phyloP scores from a whole-genome alignment of 2,329 filamentous ascomycete species.

The Diaporthe eres region DNA sequence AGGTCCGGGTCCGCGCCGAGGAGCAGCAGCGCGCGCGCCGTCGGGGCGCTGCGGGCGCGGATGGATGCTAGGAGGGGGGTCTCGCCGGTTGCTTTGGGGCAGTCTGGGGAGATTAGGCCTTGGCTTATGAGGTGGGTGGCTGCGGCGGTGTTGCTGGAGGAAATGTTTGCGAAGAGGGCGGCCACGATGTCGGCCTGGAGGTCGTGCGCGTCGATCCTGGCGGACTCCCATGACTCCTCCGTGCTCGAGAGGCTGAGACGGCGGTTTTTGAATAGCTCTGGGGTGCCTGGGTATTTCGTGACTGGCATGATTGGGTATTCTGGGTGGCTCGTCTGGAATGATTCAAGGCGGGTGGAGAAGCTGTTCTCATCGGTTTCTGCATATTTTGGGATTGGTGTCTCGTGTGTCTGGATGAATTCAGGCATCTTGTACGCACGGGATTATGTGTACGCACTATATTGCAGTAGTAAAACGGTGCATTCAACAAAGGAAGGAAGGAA shows the following conservation, averaged over 20 bases:
- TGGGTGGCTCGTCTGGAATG: not conserved
- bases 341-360: not conserved
- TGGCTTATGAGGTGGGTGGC: conserved; percentile 46
- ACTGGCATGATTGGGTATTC: not conserved
- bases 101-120: conserved; percentile 57
- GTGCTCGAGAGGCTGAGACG: not conserved
- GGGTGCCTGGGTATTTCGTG: not conserved
- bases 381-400: not conserved
- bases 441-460: not conserved
- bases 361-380: not conserved
- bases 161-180: not conserved
- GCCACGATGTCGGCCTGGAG: not conserved
- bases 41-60: conserved; percentile 47
- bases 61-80: conserved; percentile 57
- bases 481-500: too few relatives aligned
- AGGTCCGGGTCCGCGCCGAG: conserved; percentile 54
- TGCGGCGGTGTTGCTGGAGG: not conserved
- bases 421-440: not conserved
- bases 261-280: too few relatives aligned
- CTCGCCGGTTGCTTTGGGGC: conserved; percentile 46
- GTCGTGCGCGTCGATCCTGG: not conserved
- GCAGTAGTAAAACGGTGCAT: not conserved
- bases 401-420: not conserved
- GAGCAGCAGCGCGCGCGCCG: conserved; percentile 52
- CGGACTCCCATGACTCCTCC: too few relatives aligned